These are phyloP conservation scores for Aschersonia sp. DNA, from an alignment of 2,329 filamentous ascomycete species.

Conservation along the genomic window DNA sequence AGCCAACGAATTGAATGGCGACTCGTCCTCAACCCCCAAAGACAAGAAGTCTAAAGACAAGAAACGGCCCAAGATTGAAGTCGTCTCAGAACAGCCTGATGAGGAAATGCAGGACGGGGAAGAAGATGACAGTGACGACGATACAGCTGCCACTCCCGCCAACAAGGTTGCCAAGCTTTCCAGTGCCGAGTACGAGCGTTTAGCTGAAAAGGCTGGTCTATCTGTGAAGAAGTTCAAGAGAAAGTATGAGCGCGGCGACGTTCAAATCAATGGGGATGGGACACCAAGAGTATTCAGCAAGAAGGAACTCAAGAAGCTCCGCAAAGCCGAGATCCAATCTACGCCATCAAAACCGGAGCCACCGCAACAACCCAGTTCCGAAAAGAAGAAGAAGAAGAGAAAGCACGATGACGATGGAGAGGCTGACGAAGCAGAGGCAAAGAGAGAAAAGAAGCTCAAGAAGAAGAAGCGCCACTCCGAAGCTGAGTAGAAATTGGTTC, in stretches of 20 bases:
- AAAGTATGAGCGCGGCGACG: conserved; percentile 64
- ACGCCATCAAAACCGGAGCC: conserved; percentile 25
- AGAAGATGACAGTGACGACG: conserved; percentile 21
- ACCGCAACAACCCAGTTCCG: conserved; percentile 11
- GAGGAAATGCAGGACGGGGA: conserved; percentile 30
- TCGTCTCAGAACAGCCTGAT: conserved; percentile 25
- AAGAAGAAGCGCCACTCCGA: conserved; percentile 29
- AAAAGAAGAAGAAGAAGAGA: conserved; percentile 50
- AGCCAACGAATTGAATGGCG: conserved; percentile 33
- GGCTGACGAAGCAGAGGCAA: conserved; percentile 43
- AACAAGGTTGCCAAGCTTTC: conserved; percentile 29
- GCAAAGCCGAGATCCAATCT: conserved; percentile 42
- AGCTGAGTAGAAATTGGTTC: conserved; percentile 3
- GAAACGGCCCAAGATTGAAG: conserved; percentile 27
- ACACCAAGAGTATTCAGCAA: conserved; percentile 55
- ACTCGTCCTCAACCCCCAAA: conserved; percentile 21
- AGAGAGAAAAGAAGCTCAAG: conserved; percentile 44
- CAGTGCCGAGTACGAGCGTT: conserved; percentile 40
- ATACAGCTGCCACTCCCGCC: conserved; percentile 17
- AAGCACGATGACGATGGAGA: conserved; percentile 46
- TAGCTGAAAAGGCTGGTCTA: conserved; percentile 53
- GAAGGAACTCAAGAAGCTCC: conserved; percentile 61
- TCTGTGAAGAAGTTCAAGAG: conserved; percentile 65
- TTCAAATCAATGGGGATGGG: conserved; percentile 49
- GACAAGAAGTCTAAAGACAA: conserved; percentile 25